Base-by-base conservation (phyloP, 257 asterid species). In the Hygrophila difformis region DNA sequence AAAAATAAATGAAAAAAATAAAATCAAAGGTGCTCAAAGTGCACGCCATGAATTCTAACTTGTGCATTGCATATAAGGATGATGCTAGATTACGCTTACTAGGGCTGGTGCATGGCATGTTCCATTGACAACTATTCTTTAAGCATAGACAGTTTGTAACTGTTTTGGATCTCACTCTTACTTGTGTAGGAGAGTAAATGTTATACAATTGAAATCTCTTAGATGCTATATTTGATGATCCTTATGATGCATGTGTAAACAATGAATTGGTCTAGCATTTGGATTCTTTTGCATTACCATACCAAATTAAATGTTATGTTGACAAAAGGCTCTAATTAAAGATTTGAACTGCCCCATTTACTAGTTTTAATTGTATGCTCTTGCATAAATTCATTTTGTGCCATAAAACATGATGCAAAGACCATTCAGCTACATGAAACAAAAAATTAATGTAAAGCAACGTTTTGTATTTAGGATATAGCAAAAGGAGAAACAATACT, bases 401-500 rank as follows among this genome's bases (percentile, higher is more conserved):
- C 20, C 23, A 41, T 26, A 8, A 1, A 8, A 26, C 31, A 3
- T n/a, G n/a, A n/a, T n/a, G n/a, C n/a, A n/a, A n/a, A n/a, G n/a
- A n/a, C n/a, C n/a, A n/a, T n/a, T n/a, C n/a, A n/a, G n/a, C n/a
- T 19, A 44, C 51, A n/a, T 37, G 34, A 14, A 50, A 48, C 44
- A 49, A 36, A 56, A 16, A 8, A 41, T 17, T 49, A 23, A 41
- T 37, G 39, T 29, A 31, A 13, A 24, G 39, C 34, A 50, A 47
- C 68, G 55, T 42, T 24, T 49, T 65, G 12, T 45, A 35, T 55
- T 56, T 34, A 89, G 96, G 96, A 89, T 77, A 60, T 89, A 50
- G 80, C 85, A 34, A 85, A 61, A 52, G 94, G 98, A 61, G 75
- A 73, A 38, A 71, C 94, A 33, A 64, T 82, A 56, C 81, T 89